Evolutionary conservation across 345 rosid genomes (phyloP), one percentile per base, ranked within the genome.

Genomic region (Eucalyptus polyanthemos): DNA sequence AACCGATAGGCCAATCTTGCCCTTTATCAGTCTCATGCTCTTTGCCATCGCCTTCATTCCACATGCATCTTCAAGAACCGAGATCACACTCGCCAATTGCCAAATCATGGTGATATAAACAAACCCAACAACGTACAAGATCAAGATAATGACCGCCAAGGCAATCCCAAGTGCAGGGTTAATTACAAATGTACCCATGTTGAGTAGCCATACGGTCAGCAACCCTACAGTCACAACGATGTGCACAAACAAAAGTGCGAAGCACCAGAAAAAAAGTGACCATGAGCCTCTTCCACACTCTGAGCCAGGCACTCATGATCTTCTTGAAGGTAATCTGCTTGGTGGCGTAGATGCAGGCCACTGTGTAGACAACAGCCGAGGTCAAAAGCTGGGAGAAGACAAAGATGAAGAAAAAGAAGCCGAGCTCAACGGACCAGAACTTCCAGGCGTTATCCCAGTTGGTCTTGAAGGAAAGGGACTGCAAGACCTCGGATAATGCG

Each of bases 11-110:
- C 86, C 21, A 65, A 88, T 80, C 92, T 94, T 95, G 37, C 97
- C 97, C 58, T 91, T 92, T 6, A 94, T 92, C 54, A 95, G 49
- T 3, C 67, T 83, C 42, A 88, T 86, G 88, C 93, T 89, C 90
- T 94, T 95, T 8, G 54, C 50, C 92, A 95, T 90, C 19, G 97
- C 96, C 13, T 65, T 25, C n/a, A 89, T 12, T 2, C 97, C 97
- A 29, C 87, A 81, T 0, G 91, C 90, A 31, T 93, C 95, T 87
- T 95, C 97, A 6, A 94, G 34, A 17, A 94, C 97, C 1, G 97
- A 93, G 15, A 94, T 93, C 81, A 93, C 94, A 80, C 93, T 92
- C 1, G 94, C 96, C 86, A 95, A 42, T 40, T 92, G 91, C 94
- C 95, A 94, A 14, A 93, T 49, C 51, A 93, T 89, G 72, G 89